Evolutionary conservation across 108 stramenopile species (phyloP).

Genomic region (Schizochytrium sp.): DNA sequence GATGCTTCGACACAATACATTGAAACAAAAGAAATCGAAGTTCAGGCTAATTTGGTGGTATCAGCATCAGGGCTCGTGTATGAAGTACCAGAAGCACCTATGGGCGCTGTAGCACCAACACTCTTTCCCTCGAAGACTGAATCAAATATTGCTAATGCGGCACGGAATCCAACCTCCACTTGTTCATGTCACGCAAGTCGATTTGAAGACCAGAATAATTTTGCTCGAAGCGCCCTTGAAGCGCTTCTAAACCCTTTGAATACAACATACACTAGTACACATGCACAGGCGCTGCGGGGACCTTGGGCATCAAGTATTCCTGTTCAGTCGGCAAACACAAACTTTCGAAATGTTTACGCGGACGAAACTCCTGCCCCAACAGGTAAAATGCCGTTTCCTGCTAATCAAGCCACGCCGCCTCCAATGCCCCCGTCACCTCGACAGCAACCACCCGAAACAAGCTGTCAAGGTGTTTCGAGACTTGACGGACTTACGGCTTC

Average conservation of each 20-base stretch:
- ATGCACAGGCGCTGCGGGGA: not conserved
- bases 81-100: not conserved
- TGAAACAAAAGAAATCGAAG: not conserved
- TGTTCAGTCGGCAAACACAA: no score
- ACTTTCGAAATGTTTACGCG: no score
- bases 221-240: not conserved
- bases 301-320: not conserved
- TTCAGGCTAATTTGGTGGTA: conserved; percentile 55
- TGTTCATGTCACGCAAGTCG: not conserved
- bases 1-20: conserved; percentile 2
- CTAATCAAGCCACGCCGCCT: no score
- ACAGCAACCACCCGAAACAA: no score
- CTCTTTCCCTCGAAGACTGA: not conserved
- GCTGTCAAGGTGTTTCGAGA: not conserved
- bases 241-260: conserved; percentile 25
- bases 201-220: not conserved
- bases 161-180: not conserved
- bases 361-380: no score
- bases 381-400: no score
- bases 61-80: conserved; percentile 53
- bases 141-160: not conserved
- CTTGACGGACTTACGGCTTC: conserved; percentile 44
- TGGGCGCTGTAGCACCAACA: conserved; percentile 1
- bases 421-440: no score
- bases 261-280: not conserved